Base-by-base conservation (phyloP, 2,329 filamentous ascomycete genomes). In the Trichoderma hamatum region DNA sequence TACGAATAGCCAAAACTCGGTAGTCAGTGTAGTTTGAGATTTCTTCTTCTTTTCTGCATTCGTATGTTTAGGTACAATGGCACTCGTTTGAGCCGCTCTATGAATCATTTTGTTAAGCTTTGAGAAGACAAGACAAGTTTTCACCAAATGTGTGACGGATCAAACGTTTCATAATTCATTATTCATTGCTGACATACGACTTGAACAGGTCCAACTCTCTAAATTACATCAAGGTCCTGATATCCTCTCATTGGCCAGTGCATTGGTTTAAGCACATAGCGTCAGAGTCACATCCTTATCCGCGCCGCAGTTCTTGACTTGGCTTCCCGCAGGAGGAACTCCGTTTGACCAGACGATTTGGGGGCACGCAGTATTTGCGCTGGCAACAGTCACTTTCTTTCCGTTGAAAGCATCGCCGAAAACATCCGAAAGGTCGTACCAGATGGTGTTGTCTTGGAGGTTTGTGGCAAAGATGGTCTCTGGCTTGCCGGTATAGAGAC, bases 381-480 rank as follows among this genome's bases (percentile, higher is more conserved):
- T 79, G 13, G 72, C 72, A 13, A 76, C 74, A 5, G 73, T 74
- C 10, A 82, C 26, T 73, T 77, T 79, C 58, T 74, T 70, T 9
- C 79, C 79, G 14, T 59, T 65, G 28, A 82, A 81, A 5, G 77
- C 72, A 66, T 81, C 76, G n/a, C 81, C 81, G 59, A 82, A 82
- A 19, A 81, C 77, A 70, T 77, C 76, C 72, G 75, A 78, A 28
- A 82, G 72, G 69, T 82, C 81, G 69, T 82, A 82, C 78, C 78
- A 82, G 63, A 82, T 69, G 6, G 70, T 70, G 63, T 51, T 70
- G 65, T 72, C 73, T 61, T 80, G 76, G 36, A 82, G 77, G 73
- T 72, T 81, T 73, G 80, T 81, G 43, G 80, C 80, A 58, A 79
- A 81, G 70, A 78, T 76, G 72, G 77, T 79, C 77, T 82, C 79